Percentiles rank a stretch among this genome's conserved stretches.
Conservation (phyloP, 2,329 filamentous ascomycete genomes). For the Coniochaeta pulveracea region DNA sequence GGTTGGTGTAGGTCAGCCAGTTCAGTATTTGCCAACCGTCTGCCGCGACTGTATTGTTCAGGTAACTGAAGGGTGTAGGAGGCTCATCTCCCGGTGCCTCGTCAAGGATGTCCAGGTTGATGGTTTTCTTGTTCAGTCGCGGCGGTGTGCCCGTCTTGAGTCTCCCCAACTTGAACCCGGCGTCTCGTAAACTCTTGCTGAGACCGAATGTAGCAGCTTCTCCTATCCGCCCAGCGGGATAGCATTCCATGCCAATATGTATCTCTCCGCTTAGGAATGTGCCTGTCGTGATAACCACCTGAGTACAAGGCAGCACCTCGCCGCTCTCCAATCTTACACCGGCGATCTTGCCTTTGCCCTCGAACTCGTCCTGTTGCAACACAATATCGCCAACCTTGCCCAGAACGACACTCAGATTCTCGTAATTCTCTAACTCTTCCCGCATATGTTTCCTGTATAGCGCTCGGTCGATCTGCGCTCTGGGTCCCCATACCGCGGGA, state of each 20-base stretch:
- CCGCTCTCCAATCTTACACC: constrained; percentile 83
- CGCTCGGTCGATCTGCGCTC: constrained; percentile 87
- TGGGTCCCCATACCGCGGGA: constrained; percentile 91
- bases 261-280: constrained; percentile 95
- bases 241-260: constrained; percentile 79
- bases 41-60: constrained; percentile 70
- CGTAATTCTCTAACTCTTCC: constrained; percentile 68
- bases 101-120: constrained; percentile 64
- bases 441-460: constrained; percentile 88
- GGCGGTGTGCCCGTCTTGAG: constrained; percentile 95
- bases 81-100: constrained; percentile 73
- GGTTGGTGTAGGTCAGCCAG: constrained; percentile 79
- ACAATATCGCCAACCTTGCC: constrained; percentile 92
- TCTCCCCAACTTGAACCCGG: constrained; percentile 80
- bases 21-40: constrained; percentile 77
- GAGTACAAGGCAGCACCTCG: constrained; percentile 65
- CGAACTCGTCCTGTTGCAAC: constrained; percentile 39
- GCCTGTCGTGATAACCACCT: constrained; percentile 89
- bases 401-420: constrained; percentile 68
- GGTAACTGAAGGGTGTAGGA: constrained; percentile 81
- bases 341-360: constrained; percentile 58
- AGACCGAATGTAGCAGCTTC: constrained; percentile 88
- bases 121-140: constrained; percentile 68
- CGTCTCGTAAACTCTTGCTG: constrained; percentile 79
- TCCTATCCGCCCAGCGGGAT: constrained; percentile 82